Conservation (phyloP, 2,329 filamentous ascomycete genomes). For the Fusarium burgessii region DNA sequence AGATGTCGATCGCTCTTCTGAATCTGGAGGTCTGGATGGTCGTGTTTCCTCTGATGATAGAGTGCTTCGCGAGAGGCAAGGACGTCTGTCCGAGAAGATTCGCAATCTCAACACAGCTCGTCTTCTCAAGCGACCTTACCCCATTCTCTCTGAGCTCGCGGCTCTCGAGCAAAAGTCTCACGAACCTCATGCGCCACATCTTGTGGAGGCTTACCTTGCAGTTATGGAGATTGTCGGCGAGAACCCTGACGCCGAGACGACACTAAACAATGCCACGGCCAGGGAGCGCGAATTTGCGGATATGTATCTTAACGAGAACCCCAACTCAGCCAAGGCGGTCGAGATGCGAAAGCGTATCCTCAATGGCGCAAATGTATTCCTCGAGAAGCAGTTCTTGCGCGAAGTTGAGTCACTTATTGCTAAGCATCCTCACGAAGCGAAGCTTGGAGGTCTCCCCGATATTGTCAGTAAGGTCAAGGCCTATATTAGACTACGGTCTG, state of each 20-base stretch:
- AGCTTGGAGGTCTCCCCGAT: conserved; percentile 88
- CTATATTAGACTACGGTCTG: conserved; percentile 84
- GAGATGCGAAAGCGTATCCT: conserved; percentile 83
- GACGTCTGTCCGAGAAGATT: conserved; percentile 82
- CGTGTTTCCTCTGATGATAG: conserved; percentile 73
- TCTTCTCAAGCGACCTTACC: conserved; percentile 73
- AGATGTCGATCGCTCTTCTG: conserved; percentile 72
- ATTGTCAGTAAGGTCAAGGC: conserved; percentile 91
- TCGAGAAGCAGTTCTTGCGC: conserved; percentile 84
- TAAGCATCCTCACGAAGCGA: conserved; percentile 88
- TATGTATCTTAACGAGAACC: conserved; percentile 81
- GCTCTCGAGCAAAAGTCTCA: conserved; percentile 77
- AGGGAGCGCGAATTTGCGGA: conserved; percentile 81
- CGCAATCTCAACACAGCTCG: conserved; percentile 81
- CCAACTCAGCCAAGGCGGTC: conserved; percentile 72
- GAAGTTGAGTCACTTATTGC: conserved; percentile 82
- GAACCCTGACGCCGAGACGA: conserved; percentile 68
- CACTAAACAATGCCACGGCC: conserved; percentile 72
- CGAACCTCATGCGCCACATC: conserved; percentile 77
- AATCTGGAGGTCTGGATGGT: conserved; percentile 58
- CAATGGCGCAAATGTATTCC: conserved; percentile 79
- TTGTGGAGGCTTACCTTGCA: conserved; percentile 85
- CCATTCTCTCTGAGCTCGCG: conserved; percentile 80
- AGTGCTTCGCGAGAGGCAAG: conserved; percentile 85
- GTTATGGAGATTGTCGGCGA: conserved; percentile 84